phyloP scores from a whole-genome alignment of 208 protist genomes.

The Sergeia podlipaevii region DNA sequence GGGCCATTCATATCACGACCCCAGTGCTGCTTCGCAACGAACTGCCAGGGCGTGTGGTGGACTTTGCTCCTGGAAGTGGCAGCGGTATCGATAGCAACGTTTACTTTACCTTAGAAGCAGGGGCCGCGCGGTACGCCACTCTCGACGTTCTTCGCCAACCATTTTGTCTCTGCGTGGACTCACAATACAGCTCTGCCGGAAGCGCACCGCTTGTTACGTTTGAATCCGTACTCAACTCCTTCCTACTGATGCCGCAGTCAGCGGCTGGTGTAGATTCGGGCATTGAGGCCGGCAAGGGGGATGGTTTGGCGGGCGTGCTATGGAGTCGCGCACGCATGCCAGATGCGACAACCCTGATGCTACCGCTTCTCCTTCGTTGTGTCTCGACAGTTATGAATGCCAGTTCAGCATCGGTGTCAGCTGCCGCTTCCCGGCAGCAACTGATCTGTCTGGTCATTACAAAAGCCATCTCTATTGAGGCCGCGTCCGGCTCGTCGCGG shows the following conservation, averaged over 20 bases:
- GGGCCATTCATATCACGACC: slow-evolving; percentile 30
- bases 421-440: not conserved
- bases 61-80: slow-evolving; percentile 8
- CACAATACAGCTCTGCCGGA: not conserved
- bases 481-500: slow-evolving; percentile 10
- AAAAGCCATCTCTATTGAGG: slow-evolving; percentile 17
- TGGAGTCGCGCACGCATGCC: not conserved
- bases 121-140: slow-evolving; percentile 18
- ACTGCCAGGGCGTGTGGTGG: slow-evolving; percentile 9
- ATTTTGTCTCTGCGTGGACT: slow-evolving; percentile 5
- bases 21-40: slow-evolving; percentile 36
- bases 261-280: too few species aligned
- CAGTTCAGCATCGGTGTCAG: too few species aligned
- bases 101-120: not conserved
- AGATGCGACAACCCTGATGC: not conserved
- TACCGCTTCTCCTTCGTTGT: too few species aligned
- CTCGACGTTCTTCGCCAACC: slow-evolving; percentile 8
- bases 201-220: too few species aligned
- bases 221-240: too few species aligned
- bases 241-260: too few species aligned
- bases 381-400: too few species aligned
- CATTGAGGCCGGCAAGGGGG: too few species aligned
- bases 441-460: slow-evolving; percentile 16
- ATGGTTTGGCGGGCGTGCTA: not conserved
- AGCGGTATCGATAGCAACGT: not conserved